phyloP scores from a whole-genome alignment of 75 land plant genomes.

The Chamaecyparis obtusa region DNA sequence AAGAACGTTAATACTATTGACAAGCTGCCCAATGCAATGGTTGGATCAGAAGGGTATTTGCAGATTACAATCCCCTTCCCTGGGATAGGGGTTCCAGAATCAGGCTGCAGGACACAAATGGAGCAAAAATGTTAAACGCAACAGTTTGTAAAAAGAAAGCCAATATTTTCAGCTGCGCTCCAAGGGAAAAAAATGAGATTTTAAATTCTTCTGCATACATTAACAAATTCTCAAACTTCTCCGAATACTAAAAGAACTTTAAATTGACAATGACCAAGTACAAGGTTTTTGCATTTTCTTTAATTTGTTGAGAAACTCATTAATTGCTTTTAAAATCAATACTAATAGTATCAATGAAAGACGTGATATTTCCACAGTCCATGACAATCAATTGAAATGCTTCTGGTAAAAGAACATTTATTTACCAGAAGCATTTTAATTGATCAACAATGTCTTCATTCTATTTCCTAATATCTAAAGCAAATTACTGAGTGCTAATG shows the following conservation, averaged over 20 bases:
- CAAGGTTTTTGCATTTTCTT: no score
- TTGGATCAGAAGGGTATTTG: conserved; percentile 41
- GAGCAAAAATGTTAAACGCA: background rate
- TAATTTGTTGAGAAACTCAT: background rate
- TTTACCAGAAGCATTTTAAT: no score
- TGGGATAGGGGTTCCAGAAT: conserved; percentile 31
- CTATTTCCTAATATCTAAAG: background rate
- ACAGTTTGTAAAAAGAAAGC: background rate
- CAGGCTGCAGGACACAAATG: conserved; percentile 49
- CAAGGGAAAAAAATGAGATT: no score
- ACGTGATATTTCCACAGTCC: no score
- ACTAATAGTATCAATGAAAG: no score
- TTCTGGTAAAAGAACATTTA: no score
- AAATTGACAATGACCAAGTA: no score
- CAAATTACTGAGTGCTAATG: background rate
- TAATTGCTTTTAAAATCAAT: background rate
- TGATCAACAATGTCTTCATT: background rate
- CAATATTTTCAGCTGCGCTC: background rate
- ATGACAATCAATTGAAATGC: no score
- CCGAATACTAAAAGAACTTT: background rate
- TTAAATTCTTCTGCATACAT: background rate
- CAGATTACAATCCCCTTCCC: conserved; percentile 42
- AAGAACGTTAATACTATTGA: conserved; percentile 30
- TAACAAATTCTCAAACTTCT: background rate
- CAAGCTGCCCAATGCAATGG: conserved; percentile 38